Evolutionary conservation across 129 eudicot genomes (phyloP).

Genomic region (Mikania micrantha): DNA sequence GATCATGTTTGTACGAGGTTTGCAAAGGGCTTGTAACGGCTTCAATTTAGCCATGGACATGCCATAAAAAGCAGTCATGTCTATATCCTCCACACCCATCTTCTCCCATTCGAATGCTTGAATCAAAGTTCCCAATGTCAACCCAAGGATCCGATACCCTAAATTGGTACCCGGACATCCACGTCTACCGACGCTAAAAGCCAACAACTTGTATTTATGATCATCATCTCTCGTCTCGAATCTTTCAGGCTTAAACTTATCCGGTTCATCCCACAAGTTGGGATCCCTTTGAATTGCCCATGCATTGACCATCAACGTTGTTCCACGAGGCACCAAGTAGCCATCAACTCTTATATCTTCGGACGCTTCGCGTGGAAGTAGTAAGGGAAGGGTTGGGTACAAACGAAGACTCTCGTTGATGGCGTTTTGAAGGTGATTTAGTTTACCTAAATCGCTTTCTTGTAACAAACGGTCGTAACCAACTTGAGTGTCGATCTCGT

Average conservation of each 20-base stretch:
- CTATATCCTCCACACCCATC: conserved; percentile 9
- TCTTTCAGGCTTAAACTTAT: conserved; percentile 13
- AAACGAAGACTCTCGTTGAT: not conserved
- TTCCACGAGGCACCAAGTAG: conserved; percentile 21
- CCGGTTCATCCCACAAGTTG: conserved; percentile 11
- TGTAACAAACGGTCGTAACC: not conserved
- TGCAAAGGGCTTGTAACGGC: conserved; percentile 12
- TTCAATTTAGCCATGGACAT: conserved; percentile 26
- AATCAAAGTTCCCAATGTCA: conserved; percentile 19
- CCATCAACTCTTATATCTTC: conserved; percentile 13
- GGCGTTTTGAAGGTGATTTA: not conserved
- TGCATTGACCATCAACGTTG: conserved; percentile 4
- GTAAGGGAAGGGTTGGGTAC: not conserved
- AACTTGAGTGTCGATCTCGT: not conserved
- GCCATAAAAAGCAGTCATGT: conserved; percentile 15
- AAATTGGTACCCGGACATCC: conserved; percentile 14
- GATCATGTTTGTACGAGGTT: conserved; percentile 6
- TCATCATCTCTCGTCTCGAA: conserved; percentile 9
- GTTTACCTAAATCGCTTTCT: not conserved
- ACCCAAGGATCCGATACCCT: conserved; percentile 5
- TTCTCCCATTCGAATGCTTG: conserved; percentile 28
- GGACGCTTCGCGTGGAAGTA: conserved; percentile 16
- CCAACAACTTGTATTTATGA: conserved; percentile 17
- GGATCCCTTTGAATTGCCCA: not conserved
- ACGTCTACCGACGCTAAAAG: conserved; percentile 23